phyloP scores from a whole-genome alignment of 352 stramenopile genomes.

The Globisporangium perplexum region DNA sequence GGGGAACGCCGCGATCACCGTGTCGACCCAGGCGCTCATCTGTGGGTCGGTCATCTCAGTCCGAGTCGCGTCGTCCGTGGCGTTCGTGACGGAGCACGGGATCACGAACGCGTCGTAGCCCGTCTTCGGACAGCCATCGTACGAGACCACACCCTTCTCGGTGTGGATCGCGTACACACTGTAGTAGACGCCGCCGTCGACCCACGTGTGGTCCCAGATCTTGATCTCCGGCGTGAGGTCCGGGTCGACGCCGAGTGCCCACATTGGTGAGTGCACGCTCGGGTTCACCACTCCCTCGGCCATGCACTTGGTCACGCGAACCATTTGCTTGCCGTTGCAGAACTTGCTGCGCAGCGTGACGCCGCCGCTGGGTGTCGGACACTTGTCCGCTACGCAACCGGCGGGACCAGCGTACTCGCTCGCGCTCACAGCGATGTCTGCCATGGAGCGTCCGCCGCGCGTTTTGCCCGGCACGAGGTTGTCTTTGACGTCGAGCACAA shows the following conservation, averaged over 20 bases:
- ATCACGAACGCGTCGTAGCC: constrained; percentile 6
- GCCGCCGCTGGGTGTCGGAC: constrained; percentile 12
- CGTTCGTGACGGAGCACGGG: constrained; percentile 1
- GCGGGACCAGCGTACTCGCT: constrained; percentile 13
- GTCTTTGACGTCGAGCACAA: constrained; percentile 13
- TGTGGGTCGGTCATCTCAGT: constrained; percentile 2
- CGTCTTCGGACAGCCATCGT: not conserved
- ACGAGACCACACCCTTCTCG: not conserved
- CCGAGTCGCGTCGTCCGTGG: not conserved
- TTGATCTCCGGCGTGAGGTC: not conserved
- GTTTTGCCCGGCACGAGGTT: constrained; percentile 21
- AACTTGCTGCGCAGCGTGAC: constrained; percentile 11
- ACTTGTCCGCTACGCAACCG: constrained; percentile 12
- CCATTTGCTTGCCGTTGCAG: constrained; percentile 17
- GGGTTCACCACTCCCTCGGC: constrained; percentile 7
- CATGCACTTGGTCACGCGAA: constrained; percentile 21
- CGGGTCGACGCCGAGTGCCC: constrained; percentile 14
- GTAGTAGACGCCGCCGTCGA: not conserved
- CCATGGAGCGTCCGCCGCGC: constrained; percentile 21
- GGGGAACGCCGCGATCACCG: constrained; percentile 8
- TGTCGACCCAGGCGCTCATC: constrained; percentile 9
- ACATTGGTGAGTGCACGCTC: constrained; percentile 18
- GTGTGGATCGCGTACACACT: constrained; percentile 9
- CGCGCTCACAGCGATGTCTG: constrained; percentile 18
- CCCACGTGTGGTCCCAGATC: constrained; percentile 3